Conservation (phyloP, 1,284 basidiomycete species). For the Cutaneotrichosporon sp. region DNA sequence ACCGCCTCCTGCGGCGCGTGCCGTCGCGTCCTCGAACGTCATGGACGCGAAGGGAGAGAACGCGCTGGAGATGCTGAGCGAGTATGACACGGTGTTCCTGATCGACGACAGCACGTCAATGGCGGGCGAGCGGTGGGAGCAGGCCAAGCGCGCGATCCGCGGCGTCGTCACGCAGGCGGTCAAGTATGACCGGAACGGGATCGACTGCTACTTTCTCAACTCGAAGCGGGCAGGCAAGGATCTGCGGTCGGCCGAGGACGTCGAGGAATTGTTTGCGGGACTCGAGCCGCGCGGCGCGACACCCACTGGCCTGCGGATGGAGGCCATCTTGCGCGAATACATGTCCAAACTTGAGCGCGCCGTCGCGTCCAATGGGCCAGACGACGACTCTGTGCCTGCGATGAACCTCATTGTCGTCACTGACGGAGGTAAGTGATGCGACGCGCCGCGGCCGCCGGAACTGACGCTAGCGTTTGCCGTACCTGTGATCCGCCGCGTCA, state of each 20-base stretch:
- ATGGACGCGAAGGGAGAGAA: slow-evolving; percentile 19
- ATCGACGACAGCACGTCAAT: slow-evolving; percentile 43
- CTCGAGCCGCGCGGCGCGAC: slow-evolving; percentile 39
- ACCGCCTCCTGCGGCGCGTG: no score
- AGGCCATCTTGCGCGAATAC: slow-evolving; percentile 42
- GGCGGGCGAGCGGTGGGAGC: slow-evolving; percentile 40
- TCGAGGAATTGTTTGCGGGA: slow-evolving; percentile 43
- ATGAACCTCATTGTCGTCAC: slow-evolving; percentile 45
- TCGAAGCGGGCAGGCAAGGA: slow-evolving; percentile 38
- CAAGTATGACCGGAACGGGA: slow-evolving; percentile 38
- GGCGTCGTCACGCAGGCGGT: slow-evolving; percentile 40
- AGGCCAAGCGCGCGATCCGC: slow-evolving; percentile 35
- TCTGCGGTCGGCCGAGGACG: slow-evolving; percentile 30
- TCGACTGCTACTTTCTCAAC: slow-evolving; percentile 48
- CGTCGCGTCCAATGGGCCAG: background rate
- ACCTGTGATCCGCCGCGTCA: slow-evolving; percentile 21
- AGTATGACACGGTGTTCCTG: slow-evolving; percentile 47
- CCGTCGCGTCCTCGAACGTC: background rate
- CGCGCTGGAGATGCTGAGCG: slow-evolving; percentile 36
- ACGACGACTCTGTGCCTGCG: slow-evolving; percentile 27
- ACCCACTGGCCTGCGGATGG: slow-evolving; percentile 38
- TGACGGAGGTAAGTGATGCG: slow-evolving; percentile 25
- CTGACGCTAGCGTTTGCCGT: slow-evolving; percentile 28
- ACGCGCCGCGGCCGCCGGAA: background rate
- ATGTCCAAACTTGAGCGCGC: slow-evolving; percentile 37